A percentile compares a stretch with the other conserved stretches of the same genome.
These are phyloP conservation scores for Lachancea nothofagi DNA, from an alignment of 805 yeast genomes.

Conservation along the genomic window DNA sequence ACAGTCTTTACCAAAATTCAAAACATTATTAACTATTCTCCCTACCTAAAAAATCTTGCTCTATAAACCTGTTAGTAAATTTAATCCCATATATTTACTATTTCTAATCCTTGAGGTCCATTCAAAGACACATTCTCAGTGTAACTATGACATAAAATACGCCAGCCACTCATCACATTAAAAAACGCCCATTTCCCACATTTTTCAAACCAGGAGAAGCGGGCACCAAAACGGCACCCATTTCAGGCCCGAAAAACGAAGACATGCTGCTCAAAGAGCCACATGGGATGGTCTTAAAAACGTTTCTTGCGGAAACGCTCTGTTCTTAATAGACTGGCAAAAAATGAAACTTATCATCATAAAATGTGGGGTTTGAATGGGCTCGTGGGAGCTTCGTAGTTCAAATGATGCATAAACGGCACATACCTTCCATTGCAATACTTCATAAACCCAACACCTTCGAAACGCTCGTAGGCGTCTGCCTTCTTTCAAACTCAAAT, in stretches of 20 bases:
- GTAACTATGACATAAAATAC: slow-evolving; percentile 74
- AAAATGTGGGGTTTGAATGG: not conserved
- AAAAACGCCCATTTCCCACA: slow-evolving; percentile 33
- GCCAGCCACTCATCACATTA: slow-evolving; percentile 59
- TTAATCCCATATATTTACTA: no score
- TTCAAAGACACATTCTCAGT: slow-evolving; percentile 40
- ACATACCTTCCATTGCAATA: not conserved
- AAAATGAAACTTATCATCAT: slow-evolving; percentile 32
- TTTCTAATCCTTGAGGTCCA: no score
- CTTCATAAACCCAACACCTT: not conserved
- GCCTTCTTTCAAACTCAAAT: not conserved
- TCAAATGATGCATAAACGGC: not conserved
- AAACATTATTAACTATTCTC: not conserved
- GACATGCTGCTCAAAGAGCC: not conserved
- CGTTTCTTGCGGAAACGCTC: slow-evolving; percentile 18
- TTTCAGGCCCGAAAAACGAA: slow-evolving; percentile 6
- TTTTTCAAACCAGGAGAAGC: slow-evolving; percentile 6
- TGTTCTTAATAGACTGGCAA: slow-evolving; percentile 31
- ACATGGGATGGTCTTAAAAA: slow-evolving; percentile 20
- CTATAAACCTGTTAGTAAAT: not conserved
- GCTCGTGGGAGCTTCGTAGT: not conserved
- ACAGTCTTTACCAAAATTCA: no score
- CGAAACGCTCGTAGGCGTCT: slow-evolving; percentile 2
- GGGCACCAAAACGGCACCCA: slow-evolving; percentile 21
- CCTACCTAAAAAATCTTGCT: not conserved